These are phyloP conservation scores for Uronychia setigera DNA, from an alignment of 73 alveolate species.

Conservation along the genomic window DNA sequence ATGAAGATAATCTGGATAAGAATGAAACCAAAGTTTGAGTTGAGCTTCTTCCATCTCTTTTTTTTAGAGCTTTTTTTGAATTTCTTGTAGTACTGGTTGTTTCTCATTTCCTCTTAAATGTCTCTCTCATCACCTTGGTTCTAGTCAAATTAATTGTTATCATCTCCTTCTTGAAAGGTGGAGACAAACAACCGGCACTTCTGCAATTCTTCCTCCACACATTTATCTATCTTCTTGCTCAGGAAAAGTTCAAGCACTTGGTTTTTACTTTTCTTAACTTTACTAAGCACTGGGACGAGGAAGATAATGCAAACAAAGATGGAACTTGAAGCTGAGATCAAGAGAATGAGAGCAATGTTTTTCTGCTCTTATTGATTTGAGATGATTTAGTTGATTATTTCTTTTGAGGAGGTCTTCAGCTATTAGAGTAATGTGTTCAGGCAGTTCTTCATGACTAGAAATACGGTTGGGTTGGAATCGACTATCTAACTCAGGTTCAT, in stretches of 20 bases:
- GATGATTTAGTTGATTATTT: neutral
- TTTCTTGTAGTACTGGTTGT: neutral
- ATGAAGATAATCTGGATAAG: neutral
- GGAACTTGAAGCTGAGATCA: conserved; percentile 23
- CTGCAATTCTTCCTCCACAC: conserved; percentile 30
- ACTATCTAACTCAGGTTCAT: neutral
- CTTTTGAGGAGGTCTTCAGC: conserved; percentile 20
- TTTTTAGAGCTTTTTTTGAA: neutral
- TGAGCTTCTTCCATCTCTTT: neutral
- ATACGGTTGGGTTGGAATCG: conserved; percentile 22
- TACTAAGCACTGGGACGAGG: conserved; percentile 32
- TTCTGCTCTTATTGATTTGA: neutral
- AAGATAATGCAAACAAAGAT: conserved; percentile 16
- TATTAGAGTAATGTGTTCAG: conserved; percentile 28
- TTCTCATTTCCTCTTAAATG: neutral
- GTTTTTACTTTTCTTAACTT: conserved; percentile 32
- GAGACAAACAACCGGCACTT: conserved; percentile 30
- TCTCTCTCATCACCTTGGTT: neutral
- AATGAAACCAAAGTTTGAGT: neutral
- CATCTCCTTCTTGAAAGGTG: neutral
- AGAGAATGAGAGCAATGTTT: neutral
- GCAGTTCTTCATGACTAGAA: conserved; percentile 27
- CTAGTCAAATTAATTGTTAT: neutral
- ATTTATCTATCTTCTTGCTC: conserved; percentile 28
- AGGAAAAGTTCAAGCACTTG: conserved; percentile 39